Base-by-base conservation (phyloP, 1,284 basidiomycete species). In the Tilletia setariae region DNA sequence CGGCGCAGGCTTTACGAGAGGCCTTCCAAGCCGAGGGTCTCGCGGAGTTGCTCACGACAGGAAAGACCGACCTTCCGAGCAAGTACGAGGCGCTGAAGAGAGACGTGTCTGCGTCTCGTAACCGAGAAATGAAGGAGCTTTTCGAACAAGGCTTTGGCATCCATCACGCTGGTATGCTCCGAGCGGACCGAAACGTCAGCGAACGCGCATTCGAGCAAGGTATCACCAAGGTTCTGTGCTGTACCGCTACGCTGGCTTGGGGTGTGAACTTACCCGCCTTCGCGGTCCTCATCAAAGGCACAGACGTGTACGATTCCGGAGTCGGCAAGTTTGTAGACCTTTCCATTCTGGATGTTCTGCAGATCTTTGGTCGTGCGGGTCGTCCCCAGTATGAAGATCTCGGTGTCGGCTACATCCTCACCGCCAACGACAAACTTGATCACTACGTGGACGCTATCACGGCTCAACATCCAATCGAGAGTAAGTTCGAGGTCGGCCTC, bases 231-330 rank as follows among this genome's bases (percentile, higher is more conserved):
- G 93, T 98, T 63, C 86, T 99, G 11, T 98, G 93, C 84, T 98
- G 96, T 85, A 99, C 96, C 1, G 93, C 96, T 1, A 99, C 96
- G 0, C 86, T 99, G 42, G 96, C 96, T 0, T 99, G 96, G 96
- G 96, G 96, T 86, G 96, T 99, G 78, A 99, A 99, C 83, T 85
- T 99, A 77, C 96, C 96, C 47, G 96, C 96, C 3, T 97, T 98
- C 84, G 96, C 96, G 68, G 93, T 85, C 68, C 86, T 99, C 74
- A 99, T 99, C 85, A 99, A 98, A 84, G 96, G 96, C 16, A 99
- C 96, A 0, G 92, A 98, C 77, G 87, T 99, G 1, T 99, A 98
- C 82, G 78, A 82, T 64, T 77, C 79, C 6, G 75, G 78, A 2
- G 74, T 73, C 2, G 80, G 81, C n/a, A 74, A 74, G 42, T 97